Base-by-base conservation (phyloP, 768 basidiomycete species). In the Saitozyma sp. region DNA sequence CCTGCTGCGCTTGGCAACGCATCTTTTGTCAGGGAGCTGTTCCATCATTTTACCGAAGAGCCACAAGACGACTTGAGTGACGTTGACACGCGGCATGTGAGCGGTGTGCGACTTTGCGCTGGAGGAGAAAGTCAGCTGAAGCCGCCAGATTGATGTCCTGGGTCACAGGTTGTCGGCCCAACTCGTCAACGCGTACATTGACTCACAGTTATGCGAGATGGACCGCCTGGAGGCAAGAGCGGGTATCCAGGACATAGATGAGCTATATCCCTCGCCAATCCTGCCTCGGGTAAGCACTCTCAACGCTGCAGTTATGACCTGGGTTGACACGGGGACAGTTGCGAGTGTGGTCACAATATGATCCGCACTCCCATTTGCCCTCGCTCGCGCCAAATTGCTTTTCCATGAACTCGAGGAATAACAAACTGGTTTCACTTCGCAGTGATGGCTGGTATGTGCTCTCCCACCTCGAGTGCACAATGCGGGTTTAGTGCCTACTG, bases 61-160 rank as follows among this genome's bases (percentile, higher is more conserved):
- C 59, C 58, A 38, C 56, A 19, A 8, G 66, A 69, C 41, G 55
- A 59, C 8, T 41, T 70, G 17, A 60, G 61, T 10, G 68, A 62
- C 14, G 61, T 74, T 8, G 76, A 78, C 65, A 17, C 74, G 53
- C 58, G 74, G 48, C 76, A 78, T 70, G 76, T 78, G 60, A 70
- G 76, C 43, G 9, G 43, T 9, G 43, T 16, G 43, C 9, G 9
- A 45, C 9, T 45, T 16, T 9, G 43, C 43, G 16, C 9, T 45
- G 9, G 9, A 45, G 43, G 9, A 45, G 9, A 45, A 9, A 45
- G 43, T 9, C 16, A 45, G 43, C 43, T 45, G 43, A 45, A 9
- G 43, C 16, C 9, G 11, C 7, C 56, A 69, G 69, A 19, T 71
- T 8, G 64, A 63, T 14, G 49, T 17, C 45, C 54, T 65, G 38